phyloP scores from a whole-genome alignment of 192 early-diverging fungal genomes.

The Mycoemilia scoparia region DNA sequence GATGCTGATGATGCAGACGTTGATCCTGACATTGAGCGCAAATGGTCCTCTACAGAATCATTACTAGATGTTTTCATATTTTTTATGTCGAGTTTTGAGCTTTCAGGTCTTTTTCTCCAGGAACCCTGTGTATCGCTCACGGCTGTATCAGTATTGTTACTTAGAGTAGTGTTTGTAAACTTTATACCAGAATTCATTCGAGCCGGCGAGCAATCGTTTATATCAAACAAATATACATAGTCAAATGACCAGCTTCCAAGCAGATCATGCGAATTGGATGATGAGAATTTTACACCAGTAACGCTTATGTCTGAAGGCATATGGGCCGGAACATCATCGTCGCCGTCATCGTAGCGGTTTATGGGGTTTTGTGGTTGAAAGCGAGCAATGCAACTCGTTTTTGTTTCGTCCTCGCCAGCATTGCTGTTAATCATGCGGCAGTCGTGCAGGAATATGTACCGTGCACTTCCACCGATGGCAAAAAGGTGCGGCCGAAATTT shows the following conservation, averaged over 20 bases:
- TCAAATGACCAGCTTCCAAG: constrained; percentile 40
- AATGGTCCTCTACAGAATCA: too few species aligned
- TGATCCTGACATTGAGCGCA: too few species aligned
- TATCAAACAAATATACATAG: constrained; percentile 36
- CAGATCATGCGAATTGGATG: constrained; percentile 16
- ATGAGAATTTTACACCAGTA: constrained; percentile 24
- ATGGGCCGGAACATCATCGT: constrained; percentile 1
- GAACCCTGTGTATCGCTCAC: too few species aligned
- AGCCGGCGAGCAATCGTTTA: constrained; percentile 6
- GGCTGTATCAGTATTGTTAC: too few species aligned
- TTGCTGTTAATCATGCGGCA: constrained; percentile 16
- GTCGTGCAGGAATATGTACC: constrained; percentile 29
- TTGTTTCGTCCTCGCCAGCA: background rate
- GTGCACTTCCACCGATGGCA: constrained; percentile 36
- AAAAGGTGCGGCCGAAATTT: constrained; percentile 28
- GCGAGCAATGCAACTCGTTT: constrained; percentile 18
- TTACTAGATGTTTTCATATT: too few species aligned
- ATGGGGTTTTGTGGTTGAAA: background rate
- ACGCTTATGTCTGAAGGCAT: constrained; percentile 8
- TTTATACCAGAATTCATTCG: background rate
- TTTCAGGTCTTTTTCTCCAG: too few species aligned
- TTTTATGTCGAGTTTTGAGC: too few species aligned
- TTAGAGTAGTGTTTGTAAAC: background rate
- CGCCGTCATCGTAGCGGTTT: background rate
- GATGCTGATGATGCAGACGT: too few species aligned